Evolutionary conservation across 805 yeast genomes (phyloP), one percentile per base, ranked within the genome.

Genomic region (Metschnikowia santaceciliae): DNA sequence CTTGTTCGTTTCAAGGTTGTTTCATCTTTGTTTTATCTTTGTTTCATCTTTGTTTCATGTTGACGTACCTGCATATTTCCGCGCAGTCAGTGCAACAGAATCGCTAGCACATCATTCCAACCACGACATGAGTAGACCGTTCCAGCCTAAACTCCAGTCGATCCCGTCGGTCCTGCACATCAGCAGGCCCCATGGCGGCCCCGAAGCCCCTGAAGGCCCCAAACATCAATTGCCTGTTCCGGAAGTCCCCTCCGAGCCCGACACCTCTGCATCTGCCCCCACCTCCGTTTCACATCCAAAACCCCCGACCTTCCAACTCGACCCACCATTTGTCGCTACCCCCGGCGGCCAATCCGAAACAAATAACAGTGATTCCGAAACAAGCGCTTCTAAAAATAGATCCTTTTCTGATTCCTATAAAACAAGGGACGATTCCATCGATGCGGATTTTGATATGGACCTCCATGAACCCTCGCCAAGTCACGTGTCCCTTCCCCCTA

Each of bases 91-190:
- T 38, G 41, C 15, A 22, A 34, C 45, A 34, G n/a, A 19, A 13
- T 13, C 19, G n/a, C 32, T n/a, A 14, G 14, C 30, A 20, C 32
- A 13, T 22, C 22, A 32, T 8, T n/a, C n/a, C 38, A 20, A 11
- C 13, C 38, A 32, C 46, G 23, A 15, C n/a, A 46, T 38, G 44
- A 46, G 32, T 43, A 38, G 46, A 34, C 49, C 51, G 33, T 55
- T 46, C 43, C 52, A 46, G 46, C 54, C 54, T 40, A 53, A 52
- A 30, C 54, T 51, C 44, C 47, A 47, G 38, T 36, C 54, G 30
- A 55, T 55, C 15, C 55, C 55, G 20, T 51, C 55, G 35, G 50
- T 48, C 3, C 47, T 37, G 40, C 46, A 17, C 44, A 45, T 50
- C 17, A 45, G 34, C 26, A 47, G 47, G 36, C 46, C 53, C 22